A percentile compares a stretch with the other conserved stretches of the same genome.
Conservation (phyloP, 148 eudicot genomes). For the Fagopyrum tataricum region DNA sequence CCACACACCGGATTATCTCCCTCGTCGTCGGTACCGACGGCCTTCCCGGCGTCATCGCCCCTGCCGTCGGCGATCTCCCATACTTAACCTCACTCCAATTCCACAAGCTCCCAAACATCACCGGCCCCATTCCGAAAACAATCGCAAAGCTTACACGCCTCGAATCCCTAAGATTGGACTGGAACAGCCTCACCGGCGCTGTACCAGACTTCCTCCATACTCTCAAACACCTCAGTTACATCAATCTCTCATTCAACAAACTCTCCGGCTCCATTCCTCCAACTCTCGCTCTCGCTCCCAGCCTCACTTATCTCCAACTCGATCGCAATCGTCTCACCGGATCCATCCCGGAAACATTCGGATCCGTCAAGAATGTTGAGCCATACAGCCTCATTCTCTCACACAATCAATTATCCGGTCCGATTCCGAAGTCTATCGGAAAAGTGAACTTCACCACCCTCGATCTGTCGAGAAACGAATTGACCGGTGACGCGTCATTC, state of each 20-base stretch:
- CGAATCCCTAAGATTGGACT: constrained; percentile 6
- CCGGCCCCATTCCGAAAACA: constrained; percentile 20
- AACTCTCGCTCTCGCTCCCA: neutral
- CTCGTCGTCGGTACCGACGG: neutral
- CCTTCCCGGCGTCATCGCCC: constrained; percentile 17
- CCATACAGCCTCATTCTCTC: constrained; percentile 13
- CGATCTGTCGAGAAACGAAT: constrained; percentile 14
- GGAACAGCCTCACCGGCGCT: constrained; percentile 27
- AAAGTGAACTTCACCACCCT: constrained; percentile 9
- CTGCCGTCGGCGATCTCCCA: constrained; percentile 19
- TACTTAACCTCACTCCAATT: constrained; percentile 27
- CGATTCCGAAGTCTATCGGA: constrained; percentile 24
- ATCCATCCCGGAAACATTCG: constrained; percentile 27
- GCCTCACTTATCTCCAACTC: neutral
- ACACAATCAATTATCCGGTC: constrained; percentile 26
- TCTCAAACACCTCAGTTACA: constrained; percentile 12
- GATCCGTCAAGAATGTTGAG: neutral
- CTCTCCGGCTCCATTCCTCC: constrained; percentile 25
- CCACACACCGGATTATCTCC: constrained; percentile 10
- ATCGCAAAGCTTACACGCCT: constrained; percentile 23
- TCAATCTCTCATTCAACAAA: constrained; percentile 21
- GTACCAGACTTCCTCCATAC: constrained; percentile 20
- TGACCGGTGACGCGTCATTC: constrained; percentile 23
- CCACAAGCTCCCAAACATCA: constrained; percentile 23
- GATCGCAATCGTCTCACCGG: constrained; percentile 18